These are phyloP conservation scores for Citrus reticulata DNA, from an alignment of 345 rosid species.

Conservation along the genomic window DNA sequence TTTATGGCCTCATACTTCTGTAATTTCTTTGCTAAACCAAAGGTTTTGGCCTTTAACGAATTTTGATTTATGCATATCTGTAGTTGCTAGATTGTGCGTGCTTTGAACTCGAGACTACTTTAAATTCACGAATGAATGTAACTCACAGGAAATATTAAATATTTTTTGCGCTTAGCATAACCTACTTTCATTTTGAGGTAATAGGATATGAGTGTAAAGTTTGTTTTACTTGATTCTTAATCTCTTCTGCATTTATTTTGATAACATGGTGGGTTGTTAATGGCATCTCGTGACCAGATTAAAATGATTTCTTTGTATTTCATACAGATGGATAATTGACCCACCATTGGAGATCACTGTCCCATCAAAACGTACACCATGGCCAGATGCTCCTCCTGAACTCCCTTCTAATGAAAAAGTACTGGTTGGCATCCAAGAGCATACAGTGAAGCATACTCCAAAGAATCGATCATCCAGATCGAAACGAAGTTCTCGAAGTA, in stretches of 20 bases:
- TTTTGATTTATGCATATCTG: not conserved
- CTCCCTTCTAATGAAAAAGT: slow-evolving; percentile 48
- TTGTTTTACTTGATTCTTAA: not conserved
- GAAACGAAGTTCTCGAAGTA: slow-evolving; percentile 57
- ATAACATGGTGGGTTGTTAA: not conserved
- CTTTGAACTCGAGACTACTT: not conserved
- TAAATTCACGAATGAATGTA: not conserved
- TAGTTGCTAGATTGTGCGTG: not conserved
- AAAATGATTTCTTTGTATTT: not conserved
- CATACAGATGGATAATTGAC: slow-evolving; percentile 81
- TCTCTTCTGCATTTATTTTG: not conserved
- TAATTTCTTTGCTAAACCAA: not conserved
- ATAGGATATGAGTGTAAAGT: not conserved
- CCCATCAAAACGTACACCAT: slow-evolving; percentile 80
- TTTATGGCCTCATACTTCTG: not conserved
- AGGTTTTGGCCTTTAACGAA: not conserved
- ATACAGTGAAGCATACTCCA: slow-evolving; percentile 42
- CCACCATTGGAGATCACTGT: slow-evolving; percentile 87
- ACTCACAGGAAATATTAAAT: not conserved
- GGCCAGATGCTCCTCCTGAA: slow-evolving; percentile 97
- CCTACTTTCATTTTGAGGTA: not conserved
- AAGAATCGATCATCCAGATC: slow-evolving; percentile 57
- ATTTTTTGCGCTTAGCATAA: not conserved
- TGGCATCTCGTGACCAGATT: not conserved
- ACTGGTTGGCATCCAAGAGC: slow-evolving; percentile 35